phyloP scores from a whole-genome alignment of 2,329 filamentous ascomycete genomes.

The Hypocreales sp. region DNA sequence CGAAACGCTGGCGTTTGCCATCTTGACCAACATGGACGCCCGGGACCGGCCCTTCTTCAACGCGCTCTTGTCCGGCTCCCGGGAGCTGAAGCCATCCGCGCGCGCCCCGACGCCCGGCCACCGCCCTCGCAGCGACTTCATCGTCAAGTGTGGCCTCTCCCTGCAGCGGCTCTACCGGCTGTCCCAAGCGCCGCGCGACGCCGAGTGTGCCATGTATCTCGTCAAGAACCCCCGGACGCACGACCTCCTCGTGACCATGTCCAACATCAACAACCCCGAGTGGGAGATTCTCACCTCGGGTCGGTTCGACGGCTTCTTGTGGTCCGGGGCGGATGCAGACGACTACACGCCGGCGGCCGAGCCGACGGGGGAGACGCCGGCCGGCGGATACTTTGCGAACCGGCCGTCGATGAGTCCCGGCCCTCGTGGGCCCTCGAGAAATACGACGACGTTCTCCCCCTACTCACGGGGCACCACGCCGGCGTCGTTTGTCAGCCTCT shows the following conservation, averaged over 20 bases:
- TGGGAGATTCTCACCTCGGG: constrained; percentile 94
- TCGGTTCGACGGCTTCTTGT: constrained; percentile 88
- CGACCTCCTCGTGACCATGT: constrained; percentile 72
- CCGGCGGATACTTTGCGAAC: constrained; percentile 26
- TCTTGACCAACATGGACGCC: constrained; percentile 69
- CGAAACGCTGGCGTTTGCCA: constrained; percentile 84
- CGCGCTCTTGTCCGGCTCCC: constrained; percentile 51
- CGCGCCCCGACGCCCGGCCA: constrained; percentile 56
- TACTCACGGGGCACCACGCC: constrained; percentile 42
- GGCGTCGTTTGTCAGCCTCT: constrained; percentile 41
- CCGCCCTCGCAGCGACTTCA: constrained; percentile 53
- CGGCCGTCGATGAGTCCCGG: constrained; percentile 22
- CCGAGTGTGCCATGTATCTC: constrained; percentile 73
- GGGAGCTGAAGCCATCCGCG: constrained; percentile 36
- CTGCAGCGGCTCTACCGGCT: constrained; percentile 78
- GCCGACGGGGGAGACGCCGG: constrained; percentile 40
- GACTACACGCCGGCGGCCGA: constrained; percentile 26
- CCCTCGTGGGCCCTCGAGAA: constrained; percentile 25
- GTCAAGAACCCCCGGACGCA: constrained; percentile 71
- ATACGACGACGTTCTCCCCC: constrained; percentile 30
- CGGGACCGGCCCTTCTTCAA: constrained; percentile 71
- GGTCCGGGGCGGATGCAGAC: constrained; percentile 70
- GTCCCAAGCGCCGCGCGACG: constrained; percentile 57
- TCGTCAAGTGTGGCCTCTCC: constrained; percentile 61
- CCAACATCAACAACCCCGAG: constrained; percentile 79